Evolutionary conservation across 176 grass and related monocot genomes (phyloP).

Genomic region (Aechmea fasciata): DNA sequence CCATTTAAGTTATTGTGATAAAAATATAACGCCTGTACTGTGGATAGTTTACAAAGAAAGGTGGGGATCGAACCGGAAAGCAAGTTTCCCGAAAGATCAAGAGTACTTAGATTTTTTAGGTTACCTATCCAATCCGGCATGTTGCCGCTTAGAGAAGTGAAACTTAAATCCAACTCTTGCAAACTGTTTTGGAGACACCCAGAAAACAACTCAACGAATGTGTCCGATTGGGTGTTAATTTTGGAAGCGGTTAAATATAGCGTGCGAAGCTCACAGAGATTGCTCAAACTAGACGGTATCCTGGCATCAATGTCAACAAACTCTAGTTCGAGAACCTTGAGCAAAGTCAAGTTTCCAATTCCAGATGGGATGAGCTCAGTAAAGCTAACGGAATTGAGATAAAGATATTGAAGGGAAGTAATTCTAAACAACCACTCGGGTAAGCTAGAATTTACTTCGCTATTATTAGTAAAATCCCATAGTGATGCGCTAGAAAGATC

Average conservation of each 20-base stretch:
- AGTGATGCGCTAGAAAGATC: conserved; percentile 15
- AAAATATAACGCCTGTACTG: conserved; percentile 17
- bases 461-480: too few relatives aligned
- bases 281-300: too few relatives aligned
- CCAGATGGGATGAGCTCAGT: neutral
- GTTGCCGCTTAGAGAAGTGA: conserved; percentile 1
- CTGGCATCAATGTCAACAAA: too few relatives aligned
- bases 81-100: conserved; percentile 13
- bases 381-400: too few relatives aligned
- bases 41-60: conserved; percentile 15
- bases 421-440: too few relatives aligned
- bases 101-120: conserved; percentile 7
- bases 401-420: too few relatives aligned
- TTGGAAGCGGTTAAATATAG: too few relatives aligned
- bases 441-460: too few relatives aligned
- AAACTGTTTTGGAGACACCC: neutral
- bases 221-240: too few relatives aligned
- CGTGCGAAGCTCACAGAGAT: too few relatives aligned
- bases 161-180: neutral
- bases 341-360: neutral
- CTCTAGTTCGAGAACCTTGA: neutral
- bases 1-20: conserved; percentile 27
- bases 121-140: conserved; percentile 30
- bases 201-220: neutral
- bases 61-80: neutral